These are phyloP conservation scores for Mycena filopes DNA, from an alignment of 768 basidiomycete genomes.

Conservation along the genomic window DNA sequence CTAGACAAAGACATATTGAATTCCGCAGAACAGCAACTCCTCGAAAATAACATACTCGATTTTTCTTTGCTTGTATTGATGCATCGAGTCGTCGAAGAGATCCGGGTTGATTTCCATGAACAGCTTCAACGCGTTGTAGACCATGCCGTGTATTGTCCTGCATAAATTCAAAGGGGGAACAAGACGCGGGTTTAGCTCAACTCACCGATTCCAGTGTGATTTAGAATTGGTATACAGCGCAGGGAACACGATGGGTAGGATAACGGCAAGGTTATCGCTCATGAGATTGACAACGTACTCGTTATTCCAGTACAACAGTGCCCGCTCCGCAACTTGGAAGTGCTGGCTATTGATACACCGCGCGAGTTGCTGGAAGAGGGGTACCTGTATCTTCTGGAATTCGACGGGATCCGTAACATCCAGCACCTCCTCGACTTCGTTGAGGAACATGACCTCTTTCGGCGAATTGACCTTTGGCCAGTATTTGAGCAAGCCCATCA, in stretches of 20 bases:
- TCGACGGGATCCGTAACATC: conserved; percentile 98
- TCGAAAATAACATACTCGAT: conserved; percentile 74
- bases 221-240: conserved; percentile 96
- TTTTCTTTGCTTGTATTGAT: conserved; percentile 90
- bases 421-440: conserved; percentile 98
- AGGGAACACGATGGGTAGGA: conserved; percentile 97
- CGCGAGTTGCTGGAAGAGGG: conserved; percentile 93
- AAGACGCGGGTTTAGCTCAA: too few relatives aligned
- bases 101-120: conserved; percentile 99
- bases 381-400: conserved; percentile 94
- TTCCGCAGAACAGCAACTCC: neutral
- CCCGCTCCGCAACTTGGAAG: conserved; percentile 99
- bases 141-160: conserved; percentile 99
- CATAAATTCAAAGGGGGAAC: conserved; percentile 20
- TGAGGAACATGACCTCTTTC: conserved; percentile 99
- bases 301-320: conserved; percentile 98
- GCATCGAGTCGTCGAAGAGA: conserved; percentile 92
- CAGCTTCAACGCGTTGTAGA: conserved; percentile 96
- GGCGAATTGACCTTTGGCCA: conserved; percentile 99
- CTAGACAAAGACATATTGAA: conserved; percentile 52
- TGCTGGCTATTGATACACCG: conserved; percentile 99
- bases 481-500: conserved; percentile 93
- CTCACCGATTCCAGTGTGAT: conserved; percentile 98
- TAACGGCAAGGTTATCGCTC: conserved; percentile 90
- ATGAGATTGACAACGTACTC: conserved; percentile 99